phyloP scores from a whole-genome alignment of 441 rosid species.

The Biscutella laevigata region DNA sequence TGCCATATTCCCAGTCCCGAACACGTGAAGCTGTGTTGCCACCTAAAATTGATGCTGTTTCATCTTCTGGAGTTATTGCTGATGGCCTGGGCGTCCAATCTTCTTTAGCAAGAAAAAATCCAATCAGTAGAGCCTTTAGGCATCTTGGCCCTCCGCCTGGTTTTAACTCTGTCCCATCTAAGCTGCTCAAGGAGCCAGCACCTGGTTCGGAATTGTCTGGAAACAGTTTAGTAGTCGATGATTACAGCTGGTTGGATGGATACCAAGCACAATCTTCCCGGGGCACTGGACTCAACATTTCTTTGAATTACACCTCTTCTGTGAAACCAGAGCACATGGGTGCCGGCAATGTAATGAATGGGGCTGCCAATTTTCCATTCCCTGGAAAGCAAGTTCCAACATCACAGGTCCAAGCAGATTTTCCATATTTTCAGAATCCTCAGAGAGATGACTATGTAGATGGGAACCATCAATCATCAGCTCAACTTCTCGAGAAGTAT shows the following conservation, averaged over 20 bases:
- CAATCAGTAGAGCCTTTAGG: slow-evolving; percentile 67
- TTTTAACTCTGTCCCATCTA: slow-evolving; percentile 57
- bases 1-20: slow-evolving; percentile 37
- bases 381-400: slow-evolving; percentile 66
- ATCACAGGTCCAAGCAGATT: slow-evolving; percentile 41
- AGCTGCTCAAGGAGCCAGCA: slow-evolving; percentile 36
- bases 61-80: slow-evolving; percentile 37
- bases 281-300: slow-evolving; percentile 34
- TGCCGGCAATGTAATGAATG: slow-evolving; percentile 45
- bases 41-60: slow-evolving; percentile 34
- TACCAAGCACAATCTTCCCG: slow-evolving; percentile 53
- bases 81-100: slow-evolving; percentile 42
- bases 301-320: slow-evolving; percentile 33
- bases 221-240: slow-evolving; percentile 47
- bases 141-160: slow-evolving; percentile 97
- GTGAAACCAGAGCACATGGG: slow-evolving; percentile 37
- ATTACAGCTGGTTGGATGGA: slow-evolving; percentile 98
- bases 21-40: slow-evolving; percentile 36
- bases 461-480: slow-evolving; percentile 47
- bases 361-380: slow-evolving; percentile 61
- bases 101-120: slow-evolving; percentile 40
- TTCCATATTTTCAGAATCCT: slow-evolving; percentile 34
- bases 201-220: slow-evolving; percentile 33
- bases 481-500: slow-evolving; percentile 61
- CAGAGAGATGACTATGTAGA: slow-evolving; percentile 41